Conservation (phyloP, 345 rosid genomes). For the Adansonia digitata region DNA sequence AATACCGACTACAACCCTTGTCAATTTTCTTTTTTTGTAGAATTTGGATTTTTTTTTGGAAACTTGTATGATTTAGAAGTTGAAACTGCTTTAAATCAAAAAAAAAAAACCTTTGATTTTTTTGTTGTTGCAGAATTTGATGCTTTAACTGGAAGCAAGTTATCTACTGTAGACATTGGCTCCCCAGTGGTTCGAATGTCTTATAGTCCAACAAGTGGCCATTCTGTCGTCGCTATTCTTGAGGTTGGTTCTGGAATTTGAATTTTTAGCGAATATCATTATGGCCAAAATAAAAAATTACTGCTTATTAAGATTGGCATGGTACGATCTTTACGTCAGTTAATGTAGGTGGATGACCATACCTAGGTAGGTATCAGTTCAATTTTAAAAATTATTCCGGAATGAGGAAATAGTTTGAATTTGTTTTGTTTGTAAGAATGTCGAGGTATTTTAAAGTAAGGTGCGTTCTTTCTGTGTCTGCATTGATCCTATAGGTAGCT, state of each 20-base stretch:
- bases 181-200: conserved; percentile 79
- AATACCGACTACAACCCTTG: background rate
- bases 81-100: conserved; percentile 4
- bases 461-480: background rate
- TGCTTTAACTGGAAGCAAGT: conserved; percentile 86
- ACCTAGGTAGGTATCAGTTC: background rate
- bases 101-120: background rate
- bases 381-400: background rate
- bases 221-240: conserved; percentile 75
- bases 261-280: background rate
- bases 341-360: background rate
- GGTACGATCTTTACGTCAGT: background rate
- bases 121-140: conserved; percentile 60
- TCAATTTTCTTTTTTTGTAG: background rate
- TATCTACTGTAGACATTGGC: conserved; percentile 71
- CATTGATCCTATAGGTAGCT: background rate
- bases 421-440: background rate
- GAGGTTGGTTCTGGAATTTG: conserved; percentile 42
- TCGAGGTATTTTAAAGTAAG: background rate
- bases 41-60: background rate
- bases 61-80: background rate
- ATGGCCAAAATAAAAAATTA: background rate
- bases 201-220: conserved; percentile 79
- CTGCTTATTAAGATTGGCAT: background rate
- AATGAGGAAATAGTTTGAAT: background rate